phyloP scores from a whole-genome alignment of 495 filamentous ascomycete species.

The Xeromyces bisporus region DNA sequence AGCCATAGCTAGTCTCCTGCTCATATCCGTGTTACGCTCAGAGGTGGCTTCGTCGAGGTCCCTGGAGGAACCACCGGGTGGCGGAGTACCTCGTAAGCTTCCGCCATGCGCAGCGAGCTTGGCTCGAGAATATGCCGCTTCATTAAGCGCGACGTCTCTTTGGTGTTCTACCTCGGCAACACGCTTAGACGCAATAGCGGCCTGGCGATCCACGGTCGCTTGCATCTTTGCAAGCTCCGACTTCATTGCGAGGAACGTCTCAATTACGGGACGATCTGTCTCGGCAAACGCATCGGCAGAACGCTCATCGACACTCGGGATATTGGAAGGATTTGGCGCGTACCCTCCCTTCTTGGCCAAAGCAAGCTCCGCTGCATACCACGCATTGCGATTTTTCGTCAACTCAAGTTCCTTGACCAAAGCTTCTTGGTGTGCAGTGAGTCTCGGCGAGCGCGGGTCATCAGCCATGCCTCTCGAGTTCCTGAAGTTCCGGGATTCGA shows the following conservation, averaged over 20 bases:
- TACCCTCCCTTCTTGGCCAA: constrained; percentile 82
- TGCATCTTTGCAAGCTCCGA: constrained; percentile 63
- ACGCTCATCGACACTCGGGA: constrained; percentile 58
- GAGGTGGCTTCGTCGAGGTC: constrained; percentile 36
- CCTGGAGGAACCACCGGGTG: constrained; percentile 41
- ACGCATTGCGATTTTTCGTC: constrained; percentile 71
- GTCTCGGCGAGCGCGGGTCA: constrained; percentile 27
- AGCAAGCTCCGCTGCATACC: constrained; percentile 91
- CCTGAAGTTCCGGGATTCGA: constrained; percentile 23
- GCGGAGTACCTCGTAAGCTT: constrained; percentile 52
- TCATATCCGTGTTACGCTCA: constrained; percentile 62
- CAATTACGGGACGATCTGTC: constrained; percentile 79
- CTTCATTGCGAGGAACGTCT: constrained; percentile 83
- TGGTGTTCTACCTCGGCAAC: constrained; percentile 90
- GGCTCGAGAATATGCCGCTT: constrained; percentile 88
- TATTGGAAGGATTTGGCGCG: constrained; percentile 50
- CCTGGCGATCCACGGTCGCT: constrained; percentile 69
- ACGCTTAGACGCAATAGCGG: constrained; percentile 62
- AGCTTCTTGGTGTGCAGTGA: constrained; percentile 33
- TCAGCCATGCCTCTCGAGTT: constrained; percentile 24
- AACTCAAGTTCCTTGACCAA: constrained; percentile 70
- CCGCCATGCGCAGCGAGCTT: constrained; percentile 72
- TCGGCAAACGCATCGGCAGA: constrained; percentile 64
- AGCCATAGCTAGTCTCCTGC: constrained; percentile 62
- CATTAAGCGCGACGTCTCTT: constrained; percentile 75